These are phyloP conservation scores for Clitocybe nebularis DNA, from an alignment of 1,284 basidiomycete species.

Conservation along the genomic window DNA sequence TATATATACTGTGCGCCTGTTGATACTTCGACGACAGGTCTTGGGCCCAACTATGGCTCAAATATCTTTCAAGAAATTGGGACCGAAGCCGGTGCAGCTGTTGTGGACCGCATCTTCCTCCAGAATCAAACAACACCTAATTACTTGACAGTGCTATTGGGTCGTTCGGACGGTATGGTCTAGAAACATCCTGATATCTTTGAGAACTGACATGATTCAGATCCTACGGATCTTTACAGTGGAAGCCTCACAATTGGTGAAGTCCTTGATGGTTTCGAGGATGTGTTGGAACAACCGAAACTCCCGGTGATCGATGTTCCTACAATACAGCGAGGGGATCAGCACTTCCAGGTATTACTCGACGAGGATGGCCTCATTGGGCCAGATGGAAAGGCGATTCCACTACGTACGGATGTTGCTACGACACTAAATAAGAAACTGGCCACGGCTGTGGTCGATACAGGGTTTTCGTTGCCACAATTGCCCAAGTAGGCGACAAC, in stretches of 20 bases:
- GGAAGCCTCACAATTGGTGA: conserved; percentile 49
- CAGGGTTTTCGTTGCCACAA: conserved; percentile 67
- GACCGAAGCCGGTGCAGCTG: conserved; percentile 35
- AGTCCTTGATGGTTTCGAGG: conserved; percentile 35
- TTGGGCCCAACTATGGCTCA: conserved; percentile 48
- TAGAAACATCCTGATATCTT: not conserved
- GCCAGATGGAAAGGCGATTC: conserved; percentile 42
- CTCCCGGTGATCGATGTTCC: conserved; percentile 36
- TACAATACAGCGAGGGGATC: conserved; percentile 28
- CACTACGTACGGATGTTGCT: conserved; percentile 39
- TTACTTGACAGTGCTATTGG: conserved; percentile 51
- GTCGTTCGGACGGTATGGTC: conserved; percentile 33
- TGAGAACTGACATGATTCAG: conserved; percentile 9
- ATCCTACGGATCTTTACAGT: conserved; percentile 37
- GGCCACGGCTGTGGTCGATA: conserved; percentile 59
- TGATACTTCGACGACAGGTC: conserved; percentile 23
- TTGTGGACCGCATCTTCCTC: conserved; percentile 61
- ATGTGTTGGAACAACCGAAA: conserved; percentile 38
- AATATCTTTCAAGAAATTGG: conserved; percentile 30
- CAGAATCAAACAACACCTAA: conserved; percentile 54
- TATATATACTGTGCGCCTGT: too few species aligned
- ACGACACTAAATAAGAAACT: conserved; percentile 37
- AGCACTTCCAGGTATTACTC: conserved; percentile 51
- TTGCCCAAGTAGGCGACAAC: conserved; percentile 42
- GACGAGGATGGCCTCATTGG: conserved; percentile 50